Percentiles rank a stretch among this genome's conserved stretches.
Evolutionary conservation across 306 rosid genomes (phyloP).

Genomic region (Trichosanthes cucumerina): DNA sequence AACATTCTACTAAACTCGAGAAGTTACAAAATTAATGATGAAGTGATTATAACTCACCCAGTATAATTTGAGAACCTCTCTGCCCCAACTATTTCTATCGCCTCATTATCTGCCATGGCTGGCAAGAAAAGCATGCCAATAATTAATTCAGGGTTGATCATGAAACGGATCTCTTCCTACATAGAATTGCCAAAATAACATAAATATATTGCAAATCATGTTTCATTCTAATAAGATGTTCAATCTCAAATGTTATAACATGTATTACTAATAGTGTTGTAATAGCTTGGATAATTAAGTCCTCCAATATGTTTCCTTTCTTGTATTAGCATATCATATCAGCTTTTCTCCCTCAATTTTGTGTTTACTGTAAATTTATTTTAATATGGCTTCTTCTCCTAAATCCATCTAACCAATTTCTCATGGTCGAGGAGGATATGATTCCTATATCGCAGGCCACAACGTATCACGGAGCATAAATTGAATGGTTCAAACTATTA

Average conservation of each 20-base stretch:
- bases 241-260: background rate
- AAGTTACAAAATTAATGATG: background rate
- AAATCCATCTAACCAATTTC: too few species aligned
- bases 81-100: conserved; percentile 72
- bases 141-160: conserved; percentile 84
- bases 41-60: conserved; percentile 45
- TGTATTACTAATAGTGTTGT: background rate
- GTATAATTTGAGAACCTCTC: conserved; percentile 84
- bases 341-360: too few species aligned
- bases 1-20: background rate
- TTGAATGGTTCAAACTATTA: too few species aligned
- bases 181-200: conserved; percentile 14
- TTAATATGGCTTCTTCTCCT: too few species aligned
- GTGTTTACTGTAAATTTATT: too few species aligned
- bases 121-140: conserved; percentile 88
- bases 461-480: too few species aligned
- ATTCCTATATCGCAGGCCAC: too few species aligned
- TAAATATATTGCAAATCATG: conserved; percentile 1
- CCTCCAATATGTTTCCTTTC: background rate
- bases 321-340: background rate
- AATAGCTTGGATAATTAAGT: background rate
- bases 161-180: conserved; percentile 94
- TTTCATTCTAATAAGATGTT: background rate
- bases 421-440: too few species aligned
- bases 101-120: conserved; percentile 82